These are phyloP conservation scores for Pseudisothecium myosuroides DNA, from an alignment of 225 moss, liverwort and hornwort species.

Conservation along the genomic window DNA sequence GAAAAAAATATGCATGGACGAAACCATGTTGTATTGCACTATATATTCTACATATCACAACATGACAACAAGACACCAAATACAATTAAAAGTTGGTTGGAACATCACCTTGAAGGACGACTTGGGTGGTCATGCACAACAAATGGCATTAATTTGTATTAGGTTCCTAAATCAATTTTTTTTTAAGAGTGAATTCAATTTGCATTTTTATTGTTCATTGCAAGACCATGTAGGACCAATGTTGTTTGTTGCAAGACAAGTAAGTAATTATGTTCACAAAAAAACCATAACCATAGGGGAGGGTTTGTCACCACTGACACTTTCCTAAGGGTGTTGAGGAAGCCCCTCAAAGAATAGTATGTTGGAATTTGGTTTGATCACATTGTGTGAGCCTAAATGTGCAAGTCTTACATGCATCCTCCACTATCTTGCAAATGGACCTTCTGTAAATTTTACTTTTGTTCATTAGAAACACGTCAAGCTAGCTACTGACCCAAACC, in stretches of 20 bases:
- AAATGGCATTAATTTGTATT: not conserved
- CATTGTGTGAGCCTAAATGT: not conserved
- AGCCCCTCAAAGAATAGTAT: not conserved
- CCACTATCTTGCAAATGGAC: not conserved
- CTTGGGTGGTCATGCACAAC: not conserved
- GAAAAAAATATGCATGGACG: not conserved
- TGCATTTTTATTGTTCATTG: not conserved
- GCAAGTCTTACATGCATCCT: not conserved
- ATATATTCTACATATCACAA: not conserved
- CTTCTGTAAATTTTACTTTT: not conserved
- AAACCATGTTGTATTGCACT: fast-evolving
- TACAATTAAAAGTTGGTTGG: not conserved
- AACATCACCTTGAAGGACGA: not conserved
- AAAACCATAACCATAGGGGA: not conserved
- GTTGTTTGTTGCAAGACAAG: not conserved
- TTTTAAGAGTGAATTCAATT: not conserved
- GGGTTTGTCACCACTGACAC: fast-evolving
- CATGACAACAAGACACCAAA: not conserved
- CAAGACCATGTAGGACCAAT: not conserved
- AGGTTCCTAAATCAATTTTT: not conserved
- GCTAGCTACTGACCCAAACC: not conserved
- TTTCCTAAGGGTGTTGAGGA: not conserved
- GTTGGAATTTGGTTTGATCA: not conserved
- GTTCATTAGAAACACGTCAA: not conserved
- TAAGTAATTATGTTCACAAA: not conserved